Conservation (phyloP, 345 rosid species). For the Noccaea caerulescens region DNA sequence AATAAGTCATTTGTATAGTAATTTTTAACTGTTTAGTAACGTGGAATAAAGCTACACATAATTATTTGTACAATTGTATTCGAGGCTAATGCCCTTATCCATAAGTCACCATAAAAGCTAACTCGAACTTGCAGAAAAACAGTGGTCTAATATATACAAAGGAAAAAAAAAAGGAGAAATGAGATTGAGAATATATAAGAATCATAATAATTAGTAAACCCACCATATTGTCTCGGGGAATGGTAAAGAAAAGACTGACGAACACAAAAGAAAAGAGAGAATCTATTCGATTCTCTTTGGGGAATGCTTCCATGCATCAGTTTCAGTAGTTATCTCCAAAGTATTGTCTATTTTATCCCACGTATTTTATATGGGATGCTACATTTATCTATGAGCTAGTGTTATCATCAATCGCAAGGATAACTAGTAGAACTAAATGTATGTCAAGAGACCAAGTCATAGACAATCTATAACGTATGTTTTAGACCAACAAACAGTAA, state of each 20-base stretch:
- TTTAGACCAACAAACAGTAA: no score
- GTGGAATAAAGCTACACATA: slow-evolving; percentile 9
- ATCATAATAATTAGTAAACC: slow-evolving; percentile 35
- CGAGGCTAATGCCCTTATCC: slow-evolving; percentile 23
- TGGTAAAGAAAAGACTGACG: slow-evolving; percentile 74
- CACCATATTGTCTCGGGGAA: slow-evolving; percentile 66
- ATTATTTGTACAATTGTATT: background rate
- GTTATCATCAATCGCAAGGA: background rate
- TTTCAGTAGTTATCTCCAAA: background rate
- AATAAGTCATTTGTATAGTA: background rate
- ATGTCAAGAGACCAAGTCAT: background rate
- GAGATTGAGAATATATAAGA: slow-evolving; percentile 14
- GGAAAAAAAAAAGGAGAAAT: background rate
- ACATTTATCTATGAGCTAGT: background rate
- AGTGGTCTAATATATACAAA: background rate
- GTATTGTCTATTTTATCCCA: slow-evolving; percentile 1
- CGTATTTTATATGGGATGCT: slow-evolving; percentile 8
- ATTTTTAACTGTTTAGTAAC: background rate
- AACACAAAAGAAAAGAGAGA: slow-evolving; percentile 54
- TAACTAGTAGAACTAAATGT: background rate
- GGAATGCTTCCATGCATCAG: slow-evolving; percentile 65
- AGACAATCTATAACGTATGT: background rate
- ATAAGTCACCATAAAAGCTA: slow-evolving; percentile 19
- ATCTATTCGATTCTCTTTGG: slow-evolving; percentile 67
- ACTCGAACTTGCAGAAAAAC: slow-evolving; percentile 13